phyloP scores from a whole-genome alignment of 441 rosid genomes.

The Arabidopsis hybrid region DNA sequence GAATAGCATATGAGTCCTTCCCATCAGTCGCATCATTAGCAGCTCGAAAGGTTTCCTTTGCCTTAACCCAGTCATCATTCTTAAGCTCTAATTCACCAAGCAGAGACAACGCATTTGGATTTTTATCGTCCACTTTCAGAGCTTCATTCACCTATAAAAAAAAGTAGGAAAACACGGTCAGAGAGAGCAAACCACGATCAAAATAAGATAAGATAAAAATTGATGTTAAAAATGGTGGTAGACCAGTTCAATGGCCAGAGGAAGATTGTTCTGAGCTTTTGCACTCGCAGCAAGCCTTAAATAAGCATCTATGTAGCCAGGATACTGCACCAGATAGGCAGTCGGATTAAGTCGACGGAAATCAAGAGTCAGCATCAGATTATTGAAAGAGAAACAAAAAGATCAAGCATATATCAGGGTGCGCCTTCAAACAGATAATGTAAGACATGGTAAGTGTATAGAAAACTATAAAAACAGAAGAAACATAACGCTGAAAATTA shows the following conservation, averaged over 20 bases:
- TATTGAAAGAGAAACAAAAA: conserved; percentile 16
- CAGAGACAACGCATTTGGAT: conserved; percentile 92
- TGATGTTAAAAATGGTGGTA: conserved; percentile 33
- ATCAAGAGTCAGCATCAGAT: conserved; percentile 32
- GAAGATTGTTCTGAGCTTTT: conserved; percentile 89
- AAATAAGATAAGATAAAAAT: conserved; percentile 26
- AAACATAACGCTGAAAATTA: conserved; percentile 11
- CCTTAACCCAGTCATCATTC: conserved; percentile 99
- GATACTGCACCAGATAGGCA: conserved; percentile 68
- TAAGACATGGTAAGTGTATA: conserved; percentile 15
- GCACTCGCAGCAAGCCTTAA: conserved; percentile 96
- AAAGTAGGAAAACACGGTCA: conserved; percentile 29
- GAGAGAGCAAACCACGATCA: conserved; percentile 30
- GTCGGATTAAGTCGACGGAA: conserved; percentile 36
- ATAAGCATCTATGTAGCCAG: conserved; percentile 91
- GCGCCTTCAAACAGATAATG: background rate
- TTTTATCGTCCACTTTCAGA: conserved; percentile 87
- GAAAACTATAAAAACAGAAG: conserved; percentile 18
- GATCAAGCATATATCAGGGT: conserved; percentile 5
- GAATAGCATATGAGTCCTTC: conserved; percentile 95
- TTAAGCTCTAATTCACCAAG: conserved; percentile 99
- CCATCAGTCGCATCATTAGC: conserved; percentile 97
- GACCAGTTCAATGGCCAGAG: conserved; percentile 97
- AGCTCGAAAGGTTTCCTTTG: conserved; percentile 97
- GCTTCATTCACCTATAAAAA: conserved; percentile 83